Percentiles rank a stretch among this genome's conserved stretches.
These are phyloP conservation scores for Solanum sejunctum DNA, from an alignment of 257 asterid genomes.

Conservation along the genomic window DNA sequence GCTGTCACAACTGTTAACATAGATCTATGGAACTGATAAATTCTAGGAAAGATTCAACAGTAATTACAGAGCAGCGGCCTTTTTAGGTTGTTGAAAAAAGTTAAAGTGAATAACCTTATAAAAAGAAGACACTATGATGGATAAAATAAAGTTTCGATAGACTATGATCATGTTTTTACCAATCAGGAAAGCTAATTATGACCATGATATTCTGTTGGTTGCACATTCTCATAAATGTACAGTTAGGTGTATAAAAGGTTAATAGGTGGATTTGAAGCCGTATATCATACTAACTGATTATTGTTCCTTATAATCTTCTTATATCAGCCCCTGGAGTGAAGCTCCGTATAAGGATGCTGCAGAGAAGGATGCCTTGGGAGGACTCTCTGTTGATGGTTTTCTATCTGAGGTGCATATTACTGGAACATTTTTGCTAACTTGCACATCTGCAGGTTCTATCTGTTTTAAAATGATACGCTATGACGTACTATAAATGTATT, in stretches of 20 bases:
- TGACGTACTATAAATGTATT: background rate
- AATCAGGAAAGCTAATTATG: background rate
- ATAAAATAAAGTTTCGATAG: background rate
- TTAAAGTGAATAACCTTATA: background rate
- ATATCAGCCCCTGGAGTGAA: constrained; percentile 77
- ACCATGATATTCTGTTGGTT: background rate
- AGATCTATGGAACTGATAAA: background rate
- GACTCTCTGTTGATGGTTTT: constrained; percentile 75
- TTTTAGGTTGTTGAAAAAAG: background rate
- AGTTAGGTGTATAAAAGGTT: background rate
- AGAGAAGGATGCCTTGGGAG: constrained; percentile 77
- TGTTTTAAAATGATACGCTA: background rate
- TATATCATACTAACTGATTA: background rate
- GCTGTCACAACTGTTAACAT: background rate
- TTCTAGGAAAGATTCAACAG: background rate
- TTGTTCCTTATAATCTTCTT: background rate
- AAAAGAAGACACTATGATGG: background rate
- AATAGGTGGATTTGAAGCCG: background rate
- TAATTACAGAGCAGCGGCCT: background rate
- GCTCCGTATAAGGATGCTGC: constrained; percentile 82
- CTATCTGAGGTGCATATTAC: constrained; percentile 54
- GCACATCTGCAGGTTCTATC: background rate
- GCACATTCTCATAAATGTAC: background rate
- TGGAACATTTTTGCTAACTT: background rate
- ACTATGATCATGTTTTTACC: background rate